Base-by-base conservation (phyloP, 1,284 basidiomycete genomes). In the Microbotryum violaceum region DNA sequence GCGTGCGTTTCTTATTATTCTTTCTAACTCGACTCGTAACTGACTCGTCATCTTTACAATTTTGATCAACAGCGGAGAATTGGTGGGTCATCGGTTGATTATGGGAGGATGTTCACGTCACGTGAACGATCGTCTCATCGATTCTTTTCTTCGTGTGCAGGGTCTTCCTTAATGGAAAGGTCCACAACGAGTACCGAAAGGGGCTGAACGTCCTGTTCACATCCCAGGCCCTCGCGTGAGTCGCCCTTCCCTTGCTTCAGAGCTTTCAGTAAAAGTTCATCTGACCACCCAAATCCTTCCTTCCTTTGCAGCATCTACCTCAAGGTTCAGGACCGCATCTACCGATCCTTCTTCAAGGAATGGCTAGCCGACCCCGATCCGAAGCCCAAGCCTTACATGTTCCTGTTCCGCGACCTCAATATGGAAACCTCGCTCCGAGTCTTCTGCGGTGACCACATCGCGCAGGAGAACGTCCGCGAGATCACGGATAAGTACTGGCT, bases 381-480 rank as follows among this genome's bases (percentile, higher is more conserved):
- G 23, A 62, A 68, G 29, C 62, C 73, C 4, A 67, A 74, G 67
- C 73, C 72, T 12, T 76, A 93, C 80, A 96, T 96, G 92, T 86
- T 88, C 83, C 82, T 81, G 44, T 87, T 91, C 75, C 89, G 96
- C 64, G 84, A 89, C 74, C 80, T 97, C 69, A 98, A 98, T 80
- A 97, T 98, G 93, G 89, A 93, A 69, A 94, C 92, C 4, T 97
- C 93, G 14, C 84, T 98, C 37, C 84, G 86, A 57, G 94, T 97
- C 61, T 98, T 98, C 78, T 90, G 93, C 73, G 94, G 94, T 48
- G 79, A 81, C 67, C 90, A 98, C 77, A 87, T 98, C 69, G 83
- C 89, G 33, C 85, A 90, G 14, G 77, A 84, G 14, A 89, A 87
- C 51, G 83, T 86, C 44, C 73, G 79, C 42, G 87, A 91, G 74